A percentile compares a stretch with the other conserved stretches of the same genome.
phyloP scores from a whole-genome alignment of 495 filamentous ascomycete genomes.

The Neurospora sp. region DNA sequence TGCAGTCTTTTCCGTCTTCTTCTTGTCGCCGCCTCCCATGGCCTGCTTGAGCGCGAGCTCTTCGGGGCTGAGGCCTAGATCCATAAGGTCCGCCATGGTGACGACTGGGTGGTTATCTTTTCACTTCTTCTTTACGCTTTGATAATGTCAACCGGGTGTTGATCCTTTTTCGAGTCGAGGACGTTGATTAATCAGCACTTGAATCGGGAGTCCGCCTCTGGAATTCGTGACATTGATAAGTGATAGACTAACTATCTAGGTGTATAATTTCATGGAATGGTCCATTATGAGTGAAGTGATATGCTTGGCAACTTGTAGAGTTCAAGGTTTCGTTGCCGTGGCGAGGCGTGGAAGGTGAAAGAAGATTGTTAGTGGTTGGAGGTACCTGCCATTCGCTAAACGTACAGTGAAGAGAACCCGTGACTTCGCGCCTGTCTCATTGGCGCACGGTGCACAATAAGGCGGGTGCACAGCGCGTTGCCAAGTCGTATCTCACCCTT shows the following conservation, averaged over 20 bases:
- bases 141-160: neutral
- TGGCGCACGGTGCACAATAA: neutral
- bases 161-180: neutral
- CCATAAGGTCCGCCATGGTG: neutral
- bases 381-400: neutral
- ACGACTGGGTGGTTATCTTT: neutral
- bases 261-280: neutral
- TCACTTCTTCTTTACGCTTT: neutral
- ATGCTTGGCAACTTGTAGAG: neutral
- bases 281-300: neutral
- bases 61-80: neutral
- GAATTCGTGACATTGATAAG: neutral
- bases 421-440: neutral
- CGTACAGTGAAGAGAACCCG: neutral
- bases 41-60: neutral
- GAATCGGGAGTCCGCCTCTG: neutral
- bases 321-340: neutral
- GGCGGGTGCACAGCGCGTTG: neutral
- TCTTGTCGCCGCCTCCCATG: neutral
- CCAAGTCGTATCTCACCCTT: neutral
- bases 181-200: neutral
- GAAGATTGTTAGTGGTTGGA: neutral
- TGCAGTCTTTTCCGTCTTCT: constrained; percentile 6
- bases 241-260: neutral
- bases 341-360: neutral